These are phyloP conservation scores for Paraconiothyrium sp. DNA, from an alignment of 2,329 filamentous ascomycete genomes.

Conservation along the genomic window DNA sequence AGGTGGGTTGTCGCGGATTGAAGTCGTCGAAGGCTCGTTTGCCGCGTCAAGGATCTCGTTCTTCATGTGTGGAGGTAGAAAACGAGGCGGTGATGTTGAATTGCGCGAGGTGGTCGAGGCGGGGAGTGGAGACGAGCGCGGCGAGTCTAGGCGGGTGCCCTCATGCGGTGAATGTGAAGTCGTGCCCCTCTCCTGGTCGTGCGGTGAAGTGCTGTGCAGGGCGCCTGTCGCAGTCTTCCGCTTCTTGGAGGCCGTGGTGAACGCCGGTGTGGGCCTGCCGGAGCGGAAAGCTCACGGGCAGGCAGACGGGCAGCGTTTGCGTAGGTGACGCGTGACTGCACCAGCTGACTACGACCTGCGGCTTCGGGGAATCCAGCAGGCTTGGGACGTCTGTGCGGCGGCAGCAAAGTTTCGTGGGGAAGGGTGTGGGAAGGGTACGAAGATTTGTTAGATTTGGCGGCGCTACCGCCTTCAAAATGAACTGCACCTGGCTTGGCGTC, in stretches of 20 bases:
- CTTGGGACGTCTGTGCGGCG: slow-evolving; percentile 23
- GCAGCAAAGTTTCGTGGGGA: slow-evolving; percentile 23
- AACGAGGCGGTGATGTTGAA: slow-evolving; percentile 55
- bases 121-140: slow-evolving; percentile 50
- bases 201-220: slow-evolving; percentile 22
- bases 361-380: slow-evolving; percentile 14
- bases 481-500: slow-evolving; percentile 4
- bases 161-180: slow-evolving; percentile 46
- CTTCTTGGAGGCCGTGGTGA: slow-evolving; percentile 58
- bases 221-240: slow-evolving; percentile 55
- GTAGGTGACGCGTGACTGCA: slow-evolving; percentile 31
- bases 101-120: slow-evolving; percentile 30
- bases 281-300: slow-evolving; percentile 51
- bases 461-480: slow-evolving; percentile 3
- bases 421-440: slow-evolving; percentile 14
- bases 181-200: slow-evolving; percentile 16
- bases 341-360: slow-evolving; percentile 20
- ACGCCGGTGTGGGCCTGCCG: slow-evolving; percentile 46
- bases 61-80: slow-evolving; percentile 66
- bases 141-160: slow-evolving; percentile 39
- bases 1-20: slow-evolving; percentile 45
- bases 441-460: slow-evolving; percentile 10
- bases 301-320: slow-evolving; percentile 28
- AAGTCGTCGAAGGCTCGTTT: slow-evolving; percentile 32
- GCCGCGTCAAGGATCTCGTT: slow-evolving; percentile 57